Evolutionary conservation across 108 stramenopile genomes (phyloP).

Genomic region (Aurantiochytrium sp.): DNA sequence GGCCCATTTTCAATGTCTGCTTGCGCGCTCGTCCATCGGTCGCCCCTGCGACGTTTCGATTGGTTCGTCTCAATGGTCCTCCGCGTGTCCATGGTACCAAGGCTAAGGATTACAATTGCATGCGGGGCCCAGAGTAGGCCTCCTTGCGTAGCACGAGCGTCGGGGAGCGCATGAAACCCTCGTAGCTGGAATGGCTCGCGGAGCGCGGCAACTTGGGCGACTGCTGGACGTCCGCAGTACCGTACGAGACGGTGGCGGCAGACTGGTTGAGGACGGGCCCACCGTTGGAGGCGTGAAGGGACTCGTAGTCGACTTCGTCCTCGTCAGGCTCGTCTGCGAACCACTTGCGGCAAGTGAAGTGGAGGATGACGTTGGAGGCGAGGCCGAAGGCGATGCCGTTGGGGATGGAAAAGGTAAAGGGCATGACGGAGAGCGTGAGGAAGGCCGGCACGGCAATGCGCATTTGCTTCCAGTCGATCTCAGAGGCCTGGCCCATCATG

Average conservation of each 20-base stretch:
- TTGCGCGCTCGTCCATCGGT: too few relatives aligned
- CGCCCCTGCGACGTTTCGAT: too few relatives aligned
- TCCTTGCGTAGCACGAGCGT: neutral
- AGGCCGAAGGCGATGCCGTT: constrained; percentile 57
- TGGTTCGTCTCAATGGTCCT: too few relatives aligned
- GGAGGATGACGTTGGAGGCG: neutral
- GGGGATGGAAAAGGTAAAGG: constrained; percentile 65
- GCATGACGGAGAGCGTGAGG: constrained; percentile 74
- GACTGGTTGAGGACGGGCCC: constrained; percentile 9
- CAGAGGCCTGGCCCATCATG: constrained; percentile 58
- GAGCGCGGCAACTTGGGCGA: neutral
- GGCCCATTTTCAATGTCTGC: too few relatives aligned
- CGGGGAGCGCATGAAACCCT: neutral
- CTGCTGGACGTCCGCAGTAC: neutral
- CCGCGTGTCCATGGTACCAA: too few relatives aligned
- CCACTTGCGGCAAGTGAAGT: neutral
- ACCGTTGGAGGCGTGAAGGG: neutral
- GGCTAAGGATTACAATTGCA: neutral
- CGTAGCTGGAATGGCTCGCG: neutral
- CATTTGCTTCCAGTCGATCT: constrained; percentile 69
- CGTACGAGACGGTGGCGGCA: neutral
- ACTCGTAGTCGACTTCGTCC: neutral
- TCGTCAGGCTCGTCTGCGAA: neutral
- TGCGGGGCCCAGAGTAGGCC: neutral
- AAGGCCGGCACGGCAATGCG: constrained; percentile 71